A percentile compares a stretch with the other conserved stretches of the same genome.
Evolutionary conservation across 768 basidiomycete species (phyloP).

Genomic region (Russula sp.): DNA sequence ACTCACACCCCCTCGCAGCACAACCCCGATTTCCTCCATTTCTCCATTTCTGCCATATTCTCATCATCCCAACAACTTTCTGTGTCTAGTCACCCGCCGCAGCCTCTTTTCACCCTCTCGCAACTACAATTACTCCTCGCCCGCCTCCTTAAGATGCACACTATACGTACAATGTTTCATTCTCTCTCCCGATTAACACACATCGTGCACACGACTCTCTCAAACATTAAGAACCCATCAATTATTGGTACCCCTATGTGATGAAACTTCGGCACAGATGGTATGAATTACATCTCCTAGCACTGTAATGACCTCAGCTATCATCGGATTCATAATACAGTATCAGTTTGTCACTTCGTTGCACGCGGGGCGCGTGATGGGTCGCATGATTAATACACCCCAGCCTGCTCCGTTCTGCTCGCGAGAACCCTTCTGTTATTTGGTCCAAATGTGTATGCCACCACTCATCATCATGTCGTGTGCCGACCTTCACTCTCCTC

Average conservation of each 20-base stretch:
- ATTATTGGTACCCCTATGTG: conserved; percentile 2
- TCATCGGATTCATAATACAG: background rate
- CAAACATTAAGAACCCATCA: background rate
- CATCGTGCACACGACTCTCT: background rate
- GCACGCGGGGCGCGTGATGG: background rate
- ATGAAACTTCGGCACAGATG: background rate
- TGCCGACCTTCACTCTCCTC: background rate
- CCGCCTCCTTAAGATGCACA: background rate
- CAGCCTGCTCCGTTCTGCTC: background rate
- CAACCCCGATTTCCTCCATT: background rate
- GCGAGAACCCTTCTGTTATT: background rate
- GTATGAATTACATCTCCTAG: background rate
- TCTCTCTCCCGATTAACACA: background rate
- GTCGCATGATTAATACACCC: background rate
- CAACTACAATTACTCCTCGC: background rate
- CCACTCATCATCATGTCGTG: background rate
- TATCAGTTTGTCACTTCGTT: background rate
- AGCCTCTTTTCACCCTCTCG: background rate
- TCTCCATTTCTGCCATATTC: background rate
- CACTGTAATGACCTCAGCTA: background rate
- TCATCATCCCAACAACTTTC: background rate
- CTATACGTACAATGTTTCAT: background rate
- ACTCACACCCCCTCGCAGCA: background rate
- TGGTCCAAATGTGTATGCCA: background rate
- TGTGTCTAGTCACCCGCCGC: background rate